Evolutionary conservation across 1,284 basidiomycete genomes (phyloP).

Genomic region (Leccinum subrobustum): DNA sequence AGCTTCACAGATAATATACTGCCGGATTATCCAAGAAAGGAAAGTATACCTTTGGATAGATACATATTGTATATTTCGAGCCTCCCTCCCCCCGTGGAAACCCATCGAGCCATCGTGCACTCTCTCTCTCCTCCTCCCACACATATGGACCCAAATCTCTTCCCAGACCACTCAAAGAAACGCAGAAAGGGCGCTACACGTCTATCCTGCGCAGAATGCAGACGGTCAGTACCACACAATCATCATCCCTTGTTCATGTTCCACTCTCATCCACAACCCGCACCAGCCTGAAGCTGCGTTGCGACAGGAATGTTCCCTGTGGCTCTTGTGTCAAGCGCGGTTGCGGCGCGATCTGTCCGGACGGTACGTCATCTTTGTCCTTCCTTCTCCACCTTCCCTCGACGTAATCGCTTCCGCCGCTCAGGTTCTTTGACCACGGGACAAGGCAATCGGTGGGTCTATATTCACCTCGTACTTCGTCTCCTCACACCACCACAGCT

Average conservation of each 20-base stretch:
- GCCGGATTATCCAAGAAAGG: constrained; percentile 24
- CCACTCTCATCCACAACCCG: not conserved
- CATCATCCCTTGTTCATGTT: too few relatives aligned
- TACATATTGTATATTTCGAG: constrained; percentile 17
- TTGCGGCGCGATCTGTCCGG: constrained; percentile 70
- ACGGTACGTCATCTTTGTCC: constrained; percentile 38
- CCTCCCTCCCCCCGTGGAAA: constrained; percentile 18
- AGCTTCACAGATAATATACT: constrained; percentile 5
- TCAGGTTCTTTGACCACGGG: constrained; percentile 73
- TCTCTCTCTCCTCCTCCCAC: constrained; percentile 24
- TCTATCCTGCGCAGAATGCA: constrained; percentile 74
- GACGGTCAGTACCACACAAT: constrained; percentile 52
- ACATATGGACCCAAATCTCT: constrained; percentile 34
- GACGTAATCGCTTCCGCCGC: constrained; percentile 18
- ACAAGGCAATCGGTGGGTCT: constrained; percentile 69
- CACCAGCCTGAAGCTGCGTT: constrained; percentile 66
- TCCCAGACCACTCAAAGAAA: constrained; percentile 53
- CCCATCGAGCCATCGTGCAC: constrained; percentile 22
- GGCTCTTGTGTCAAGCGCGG: constrained; percentile 50
- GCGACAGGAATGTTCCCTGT: constrained; percentile 55
- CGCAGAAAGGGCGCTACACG: constrained; percentile 73
- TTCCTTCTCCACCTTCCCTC: constrained; percentile 11
- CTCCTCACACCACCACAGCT: constrained; percentile 41
- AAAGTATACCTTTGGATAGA: constrained; percentile 11
- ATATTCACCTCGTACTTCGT: not conserved